A percentile compares a stretch with the other conserved stretches of the same genome.
These are phyloP conservation scores for Monilinia polystroma DNA, from an alignment of 2,329 filamentous ascomycete species.

Conservation along the genomic window DNA sequence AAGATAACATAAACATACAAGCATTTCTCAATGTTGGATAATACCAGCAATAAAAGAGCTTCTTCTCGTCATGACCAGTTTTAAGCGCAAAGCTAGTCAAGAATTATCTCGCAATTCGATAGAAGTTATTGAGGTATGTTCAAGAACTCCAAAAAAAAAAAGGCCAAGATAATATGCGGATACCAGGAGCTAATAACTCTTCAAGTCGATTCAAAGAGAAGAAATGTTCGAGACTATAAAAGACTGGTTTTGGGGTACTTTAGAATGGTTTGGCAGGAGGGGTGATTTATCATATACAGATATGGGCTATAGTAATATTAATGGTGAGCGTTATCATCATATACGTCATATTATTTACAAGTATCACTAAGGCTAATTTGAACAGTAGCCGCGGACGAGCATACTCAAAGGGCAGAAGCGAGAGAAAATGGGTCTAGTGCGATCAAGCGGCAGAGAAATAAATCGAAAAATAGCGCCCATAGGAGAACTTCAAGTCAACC, in stretches of 20 bases:
- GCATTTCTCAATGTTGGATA: constrained; percentile 16
- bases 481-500: background rate
- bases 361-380: constrained; percentile 12
- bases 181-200: background rate
- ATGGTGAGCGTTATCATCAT: constrained; percentile 6
- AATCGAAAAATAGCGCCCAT: background rate
- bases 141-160: background rate
- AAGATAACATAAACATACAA: background rate
- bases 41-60: constrained; percentile 2
- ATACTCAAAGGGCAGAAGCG: constrained; percentile 25
- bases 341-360: background rate
- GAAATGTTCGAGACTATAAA: constrained; percentile 19
- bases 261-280: constrained; percentile 5
- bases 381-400: constrained; percentile 27
- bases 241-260: constrained; percentile 1
- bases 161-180: no score
- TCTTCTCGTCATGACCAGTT: constrained; percentile 22
- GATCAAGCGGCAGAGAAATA: constrained; percentile 30
- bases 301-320: constrained; percentile 22
- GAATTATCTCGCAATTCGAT: constrained; percentile 30
- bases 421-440: constrained; percentile 28
- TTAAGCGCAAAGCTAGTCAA: constrained; percentile 34
- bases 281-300: constrained; percentile 20
- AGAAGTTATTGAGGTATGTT: constrained; percentile 25
- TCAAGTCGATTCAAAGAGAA: constrained; percentile 11